Conservation (phyloP, 2,329 filamentous ascomycete genomes). For the Chrysoporthe austroafricana region DNA sequence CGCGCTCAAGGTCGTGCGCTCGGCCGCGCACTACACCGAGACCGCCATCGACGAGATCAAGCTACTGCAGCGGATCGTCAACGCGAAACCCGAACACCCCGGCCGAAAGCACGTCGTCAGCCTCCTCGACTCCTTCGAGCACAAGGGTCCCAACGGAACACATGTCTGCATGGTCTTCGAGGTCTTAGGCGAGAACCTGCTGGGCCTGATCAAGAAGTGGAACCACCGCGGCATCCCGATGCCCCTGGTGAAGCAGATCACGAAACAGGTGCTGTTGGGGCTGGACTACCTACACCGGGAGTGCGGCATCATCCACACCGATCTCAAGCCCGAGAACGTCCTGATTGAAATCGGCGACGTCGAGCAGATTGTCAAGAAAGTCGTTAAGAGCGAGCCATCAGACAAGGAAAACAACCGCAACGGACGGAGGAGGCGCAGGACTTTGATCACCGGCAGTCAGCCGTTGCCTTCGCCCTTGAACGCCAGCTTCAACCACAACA, state of each 20-base stretch:
- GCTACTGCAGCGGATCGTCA: constrained; percentile 93
- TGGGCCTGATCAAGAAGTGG: constrained; percentile 97
- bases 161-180: constrained; percentile 99
- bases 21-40: constrained; percentile 97
- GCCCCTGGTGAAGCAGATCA: constrained; percentile 96
- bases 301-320: constrained; percentile 98
- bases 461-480: constrained; percentile 94
- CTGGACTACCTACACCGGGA: constrained; percentile 96
- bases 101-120: constrained; percentile 95
- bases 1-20: constrained; percentile 95
- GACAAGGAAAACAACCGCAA: constrained; percentile 92
- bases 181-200: constrained; percentile 90
- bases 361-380: constrained; percentile 96
- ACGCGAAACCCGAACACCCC: constrained; percentile 92
- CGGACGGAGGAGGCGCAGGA: constrained; percentile 84
- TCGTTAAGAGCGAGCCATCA: constrained; percentile 77
- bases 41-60: constrained; percentile 99
- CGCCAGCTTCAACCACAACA: constrained; percentile 81
- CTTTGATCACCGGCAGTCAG: constrained; percentile 95
- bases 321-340: constrained; percentile 96
- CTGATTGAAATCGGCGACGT: constrained; percentile 98
- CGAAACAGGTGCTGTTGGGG: constrained; percentile 94
- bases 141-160: constrained; percentile 93
- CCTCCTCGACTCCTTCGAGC: constrained; percentile 94
- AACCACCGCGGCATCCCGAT: constrained; percentile 97